Conservation (phyloP, 768 basidiomycete genomes). For the Calocybe cyanea region DNA sequence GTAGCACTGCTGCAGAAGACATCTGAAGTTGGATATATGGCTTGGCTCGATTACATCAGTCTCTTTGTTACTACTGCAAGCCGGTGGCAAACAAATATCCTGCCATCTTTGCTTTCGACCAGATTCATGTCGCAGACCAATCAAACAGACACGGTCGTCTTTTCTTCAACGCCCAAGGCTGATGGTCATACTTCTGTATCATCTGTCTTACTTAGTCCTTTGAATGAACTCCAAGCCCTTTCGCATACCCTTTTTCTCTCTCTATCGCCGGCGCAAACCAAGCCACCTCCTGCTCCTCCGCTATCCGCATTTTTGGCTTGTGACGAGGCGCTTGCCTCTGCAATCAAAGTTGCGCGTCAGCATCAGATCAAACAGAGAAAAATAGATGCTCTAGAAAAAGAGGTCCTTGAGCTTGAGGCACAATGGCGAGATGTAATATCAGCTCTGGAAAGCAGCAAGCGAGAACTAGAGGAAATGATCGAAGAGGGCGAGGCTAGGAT, state of each 20-base stretch:
- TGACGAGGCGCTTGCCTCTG: constrained; percentile 62
- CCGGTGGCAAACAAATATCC: constrained; percentile 10
- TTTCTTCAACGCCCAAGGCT: constrained; percentile 5
- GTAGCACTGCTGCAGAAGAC: constrained; percentile 8
- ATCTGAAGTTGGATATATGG: constrained; percentile 2
- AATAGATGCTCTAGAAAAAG: constrained; percentile 68
- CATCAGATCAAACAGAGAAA: constrained; percentile 76
- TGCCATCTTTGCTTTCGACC: background rate
- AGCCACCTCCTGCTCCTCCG: constrained; percentile 60
- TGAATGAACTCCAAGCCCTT: constrained; percentile 58
- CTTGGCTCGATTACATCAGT: no score
- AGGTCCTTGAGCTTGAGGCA: constrained; percentile 64
- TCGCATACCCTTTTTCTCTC: constrained; percentile 71
- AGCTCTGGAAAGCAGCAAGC: constrained; percentile 61
- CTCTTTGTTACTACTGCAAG: constrained; percentile 7
- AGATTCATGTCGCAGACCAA: constrained; percentile 13
- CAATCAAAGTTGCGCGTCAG: constrained; percentile 58
- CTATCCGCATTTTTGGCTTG: constrained; percentile 55
- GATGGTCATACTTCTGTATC: constrained; percentile 46
- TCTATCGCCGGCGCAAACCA: constrained; percentile 61
- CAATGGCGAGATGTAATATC: constrained; percentile 67
- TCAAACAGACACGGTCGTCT: constrained; percentile 7
- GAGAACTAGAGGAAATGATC: constrained; percentile 65
- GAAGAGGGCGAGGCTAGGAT: constrained; percentile 73
- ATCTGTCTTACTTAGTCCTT: constrained; percentile 54